Conservation (phyloP, 805 yeast genomes). For the Pichia cephalocereana region DNA sequence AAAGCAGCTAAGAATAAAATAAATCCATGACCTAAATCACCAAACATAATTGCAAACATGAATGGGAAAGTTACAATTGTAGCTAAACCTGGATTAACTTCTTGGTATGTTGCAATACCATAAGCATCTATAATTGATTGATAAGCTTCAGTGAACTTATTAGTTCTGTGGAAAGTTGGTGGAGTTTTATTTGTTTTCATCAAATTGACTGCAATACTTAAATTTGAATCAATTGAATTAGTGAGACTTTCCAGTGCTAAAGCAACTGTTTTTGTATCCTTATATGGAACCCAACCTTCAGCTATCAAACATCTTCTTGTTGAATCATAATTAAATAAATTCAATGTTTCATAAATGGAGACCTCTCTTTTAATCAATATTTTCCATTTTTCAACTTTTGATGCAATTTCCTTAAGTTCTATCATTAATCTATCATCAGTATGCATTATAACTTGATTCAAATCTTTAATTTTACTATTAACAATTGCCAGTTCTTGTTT, state of each 20-base stretch:
- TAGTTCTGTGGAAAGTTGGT: constrained; percentile 62
- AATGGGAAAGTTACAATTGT: constrained; percentile 71
- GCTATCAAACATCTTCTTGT: constrained; percentile 81
- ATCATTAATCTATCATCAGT: constrained; percentile 63
- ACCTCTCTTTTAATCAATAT: constrained; percentile 66
- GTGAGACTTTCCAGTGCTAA: constrained; percentile 57
- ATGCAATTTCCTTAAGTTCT: constrained; percentile 72
- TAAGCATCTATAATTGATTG: constrained; percentile 70
- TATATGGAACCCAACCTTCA: constrained; percentile 94
- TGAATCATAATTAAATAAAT: constrained; percentile 71
- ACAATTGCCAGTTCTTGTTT: constrained; percentile 44
- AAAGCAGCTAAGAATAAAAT: constrained; percentile 49
- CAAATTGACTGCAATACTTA: constrained; percentile 49
- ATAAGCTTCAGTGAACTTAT: constrained; percentile 60
- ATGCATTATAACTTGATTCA: constrained; percentile 44
- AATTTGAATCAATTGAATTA: constrained; percentile 34
- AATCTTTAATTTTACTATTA: constrained; percentile 31
- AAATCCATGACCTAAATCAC: constrained; percentile 75
- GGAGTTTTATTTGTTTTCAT: constrained; percentile 58
- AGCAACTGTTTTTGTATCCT: constrained; percentile 60
- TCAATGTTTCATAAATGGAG: constrained; percentile 69
- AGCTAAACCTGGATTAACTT: constrained; percentile 68
- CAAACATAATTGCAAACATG: constrained; percentile 80
- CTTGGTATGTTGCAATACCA: constrained; percentile 68
- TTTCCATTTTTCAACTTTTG: constrained; percentile 69